These are phyloP conservation scores for Escovopsis sp. DNA, from an alignment of 2,329 filamentous ascomycete species.

Conservation along the genomic window DNA sequence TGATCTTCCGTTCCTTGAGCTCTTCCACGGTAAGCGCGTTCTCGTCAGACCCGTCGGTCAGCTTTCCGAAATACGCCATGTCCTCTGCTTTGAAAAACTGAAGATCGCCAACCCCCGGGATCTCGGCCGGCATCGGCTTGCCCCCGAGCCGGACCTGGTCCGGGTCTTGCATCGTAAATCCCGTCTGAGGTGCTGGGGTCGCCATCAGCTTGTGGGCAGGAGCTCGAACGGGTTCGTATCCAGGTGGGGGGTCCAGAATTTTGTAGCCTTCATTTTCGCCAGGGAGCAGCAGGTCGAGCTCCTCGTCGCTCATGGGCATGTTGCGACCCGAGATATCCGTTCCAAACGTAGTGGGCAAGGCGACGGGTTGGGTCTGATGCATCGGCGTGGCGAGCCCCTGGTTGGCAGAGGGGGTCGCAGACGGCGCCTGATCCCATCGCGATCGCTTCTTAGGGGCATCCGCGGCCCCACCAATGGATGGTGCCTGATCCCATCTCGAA, in stretches of 20 bases:
- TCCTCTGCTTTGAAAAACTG: slow-evolving; percentile 98
- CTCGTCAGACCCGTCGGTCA: slow-evolving; percentile 88
- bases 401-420: slow-evolving; percentile 60
- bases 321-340: slow-evolving; percentile 70
- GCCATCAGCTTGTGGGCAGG: slow-evolving; percentile 61
- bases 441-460: slow-evolving; percentile 62
- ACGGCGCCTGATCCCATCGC: slow-evolving; percentile 83
- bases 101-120: slow-evolving; percentile 86
- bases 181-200: slow-evolving; percentile 59
- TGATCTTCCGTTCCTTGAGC: slow-evolving; percentile 95
- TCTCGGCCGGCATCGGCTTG: slow-evolving; percentile 87
- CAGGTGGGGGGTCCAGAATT: slow-evolving; percentile 75
- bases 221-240: slow-evolving; percentile 73
- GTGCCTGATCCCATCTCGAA: slow-evolving; percentile 80
- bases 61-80: slow-evolving; percentile 96
- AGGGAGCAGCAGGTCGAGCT: slow-evolving; percentile 82
- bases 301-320: slow-evolving; percentile 77
- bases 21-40: slow-evolving; percentile 86
- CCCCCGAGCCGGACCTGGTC: slow-evolving; percentile 70
- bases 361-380: slow-evolving; percentile 49
- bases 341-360: slow-evolving; percentile 51
- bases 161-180: slow-evolving; percentile 96
- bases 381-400: slow-evolving; percentile 65
- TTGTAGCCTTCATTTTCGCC: slow-evolving; percentile 84
- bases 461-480: slow-evolving; percentile 38